phyloP scores from a whole-genome alignment of 2,329 filamentous ascomycete genomes.

The Fusarium buxicola region DNA sequence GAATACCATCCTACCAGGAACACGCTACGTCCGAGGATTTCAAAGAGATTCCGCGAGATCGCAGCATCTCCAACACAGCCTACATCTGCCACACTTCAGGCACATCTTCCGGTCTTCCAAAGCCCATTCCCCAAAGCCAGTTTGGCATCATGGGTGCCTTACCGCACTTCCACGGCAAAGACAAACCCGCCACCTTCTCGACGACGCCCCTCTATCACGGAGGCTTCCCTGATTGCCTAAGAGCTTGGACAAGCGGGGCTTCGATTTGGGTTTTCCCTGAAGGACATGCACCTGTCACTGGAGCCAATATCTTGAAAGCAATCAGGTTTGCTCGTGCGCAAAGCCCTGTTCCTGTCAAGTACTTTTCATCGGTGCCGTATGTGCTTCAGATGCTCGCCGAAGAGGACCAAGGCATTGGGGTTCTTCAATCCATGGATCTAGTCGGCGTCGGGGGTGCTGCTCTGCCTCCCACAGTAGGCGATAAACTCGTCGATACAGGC shows the following conservation, averaged over 20 bases:
- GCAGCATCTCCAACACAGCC: constrained; percentile 54
- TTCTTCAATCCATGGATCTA: constrained; percentile 65
- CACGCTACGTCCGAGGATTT: not conserved
- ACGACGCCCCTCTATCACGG: constrained; percentile 76
- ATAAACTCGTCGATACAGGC: constrained; percentile 60
- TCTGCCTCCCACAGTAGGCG: constrained; percentile 63
- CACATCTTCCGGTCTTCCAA: constrained; percentile 72
- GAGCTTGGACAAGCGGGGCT: constrained; percentile 70
- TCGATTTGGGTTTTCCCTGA: constrained; percentile 73
- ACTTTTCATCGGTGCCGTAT: constrained; percentile 73
- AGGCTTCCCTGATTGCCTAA: constrained; percentile 70
- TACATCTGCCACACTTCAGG: constrained; percentile 74
- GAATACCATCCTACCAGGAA: constrained; percentile 20
- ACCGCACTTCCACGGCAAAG: constrained; percentile 56
- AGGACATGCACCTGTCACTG: constrained; percentile 66
- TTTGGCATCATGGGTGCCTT: constrained; percentile 67
- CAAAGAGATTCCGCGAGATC: not conserved
- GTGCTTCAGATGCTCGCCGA: constrained; percentile 65
- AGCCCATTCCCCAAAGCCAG: constrained; percentile 69
- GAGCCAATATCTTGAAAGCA: constrained; percentile 62
- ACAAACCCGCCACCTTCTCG: constrained; percentile 65
- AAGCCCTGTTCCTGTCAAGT: constrained; percentile 54
- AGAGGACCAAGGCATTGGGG: constrained; percentile 54
- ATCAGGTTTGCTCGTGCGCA: constrained; percentile 53
- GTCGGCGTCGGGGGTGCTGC: constrained; percentile 74